Evolutionary conservation across 2,329 filamentous ascomycete species (phyloP).

Genomic region (Aspergillus japonicus): DNA sequence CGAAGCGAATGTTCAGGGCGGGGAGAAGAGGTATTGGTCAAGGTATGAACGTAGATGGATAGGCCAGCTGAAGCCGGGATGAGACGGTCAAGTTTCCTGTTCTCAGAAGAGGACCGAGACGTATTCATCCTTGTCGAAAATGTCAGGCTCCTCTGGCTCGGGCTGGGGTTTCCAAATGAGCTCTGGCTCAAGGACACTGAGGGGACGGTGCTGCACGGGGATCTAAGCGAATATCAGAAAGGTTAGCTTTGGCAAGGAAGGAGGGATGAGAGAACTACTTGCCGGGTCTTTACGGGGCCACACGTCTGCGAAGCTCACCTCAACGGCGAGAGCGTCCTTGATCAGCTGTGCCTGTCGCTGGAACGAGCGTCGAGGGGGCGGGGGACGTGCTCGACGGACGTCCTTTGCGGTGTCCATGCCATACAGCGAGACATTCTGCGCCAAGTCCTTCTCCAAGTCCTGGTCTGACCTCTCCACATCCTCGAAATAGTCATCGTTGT

Average conservation of each 20-base stretch:
- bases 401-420: constrained; percentile 1
- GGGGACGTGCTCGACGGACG: neutral
- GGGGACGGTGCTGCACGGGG: neutral
- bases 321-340: neutral
- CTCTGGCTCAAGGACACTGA: neutral
- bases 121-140: neutral
- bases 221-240: neutral
- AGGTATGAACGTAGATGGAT: neutral
- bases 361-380: constrained; percentile 9
- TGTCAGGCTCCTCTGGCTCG: neutral
- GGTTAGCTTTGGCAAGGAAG: neutral
- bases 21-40: neutral
- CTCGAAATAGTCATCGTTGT: constrained; percentile 21
- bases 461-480: constrained; percentile 19
- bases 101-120: neutral
- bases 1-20: no score
- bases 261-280: neutral
- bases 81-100: neutral
- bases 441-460: constrained; percentile 9
- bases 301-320: neutral
- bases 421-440: constrained; percentile 10
- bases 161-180: neutral
- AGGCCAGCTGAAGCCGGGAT: neutral
- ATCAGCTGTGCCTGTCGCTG: constrained; percentile 9
- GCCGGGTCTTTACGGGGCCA: constrained; percentile 4